phyloP scores from a whole-genome alignment of 345 rosid genomes.

The Aquilaria yunnanensis region DNA sequence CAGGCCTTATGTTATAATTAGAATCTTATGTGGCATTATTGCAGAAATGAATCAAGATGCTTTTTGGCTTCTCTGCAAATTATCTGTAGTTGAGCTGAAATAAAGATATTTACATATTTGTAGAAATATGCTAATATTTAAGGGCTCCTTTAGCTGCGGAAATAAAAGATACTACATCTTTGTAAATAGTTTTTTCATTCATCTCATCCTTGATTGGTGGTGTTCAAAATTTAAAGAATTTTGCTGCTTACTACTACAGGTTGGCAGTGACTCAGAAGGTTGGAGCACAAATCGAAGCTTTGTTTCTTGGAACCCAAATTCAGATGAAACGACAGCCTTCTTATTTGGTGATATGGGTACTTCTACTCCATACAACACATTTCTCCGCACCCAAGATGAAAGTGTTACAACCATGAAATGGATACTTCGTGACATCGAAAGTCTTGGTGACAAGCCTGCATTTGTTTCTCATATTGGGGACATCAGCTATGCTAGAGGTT shows the following conservation, averaged over 20 bases:
- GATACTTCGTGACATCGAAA: slow-evolving; percentile 77
- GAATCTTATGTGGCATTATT: no score
- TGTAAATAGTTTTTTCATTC: no score
- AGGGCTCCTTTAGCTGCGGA: no score
- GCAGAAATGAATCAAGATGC: no score
- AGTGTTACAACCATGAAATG: slow-evolving; percentile 75
- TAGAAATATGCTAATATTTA: no score
- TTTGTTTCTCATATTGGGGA: slow-evolving; percentile 87
- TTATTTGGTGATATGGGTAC: slow-evolving; percentile 93
- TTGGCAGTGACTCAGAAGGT: slow-evolving; percentile 74
- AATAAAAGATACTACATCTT: no score
- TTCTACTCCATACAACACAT: slow-evolving; percentile 68
- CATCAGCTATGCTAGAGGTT: slow-evolving; percentile 86
- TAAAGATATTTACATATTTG: no score
- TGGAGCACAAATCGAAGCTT: slow-evolving; percentile 70
- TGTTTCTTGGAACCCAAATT: slow-evolving; percentile 45
- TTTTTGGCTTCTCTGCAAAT: no score
- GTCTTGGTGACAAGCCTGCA: slow-evolving; percentile 56
- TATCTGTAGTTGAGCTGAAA: no score
- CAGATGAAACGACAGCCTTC: slow-evolving; percentile 61
- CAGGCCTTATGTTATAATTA: no score
- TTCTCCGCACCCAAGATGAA: slow-evolving; percentile 67
- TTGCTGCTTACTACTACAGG: slow-evolving; percentile 30
- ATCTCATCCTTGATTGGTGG: no score
- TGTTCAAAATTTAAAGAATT: neutral